phyloP scores from a whole-genome alignment of 208 protist genomes.

The Leishmania turanica region DNA sequence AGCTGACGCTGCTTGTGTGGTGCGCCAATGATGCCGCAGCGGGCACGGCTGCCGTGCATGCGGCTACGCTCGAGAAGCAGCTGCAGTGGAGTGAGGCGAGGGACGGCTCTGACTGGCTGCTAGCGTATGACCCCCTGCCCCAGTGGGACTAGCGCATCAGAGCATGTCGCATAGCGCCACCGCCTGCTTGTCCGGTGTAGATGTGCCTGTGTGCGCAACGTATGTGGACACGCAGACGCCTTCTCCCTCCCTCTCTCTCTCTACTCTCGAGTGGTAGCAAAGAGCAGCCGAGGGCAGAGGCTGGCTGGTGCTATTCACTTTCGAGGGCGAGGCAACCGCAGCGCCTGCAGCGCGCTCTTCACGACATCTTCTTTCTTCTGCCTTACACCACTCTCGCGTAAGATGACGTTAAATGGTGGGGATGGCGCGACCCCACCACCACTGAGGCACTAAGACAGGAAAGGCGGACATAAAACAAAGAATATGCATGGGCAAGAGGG shows the following conservation, averaged over 20 bases:
- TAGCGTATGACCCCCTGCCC: slow-evolving; percentile 34
- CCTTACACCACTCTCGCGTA: neutral
- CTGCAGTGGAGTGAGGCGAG: slow-evolving; percentile 35
- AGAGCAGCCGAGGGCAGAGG: too few species aligned
- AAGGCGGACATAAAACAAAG: neutral
- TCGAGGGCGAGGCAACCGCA: neutral
- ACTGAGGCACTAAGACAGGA: neutral
- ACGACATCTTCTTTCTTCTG: neutral
- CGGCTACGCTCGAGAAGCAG: slow-evolving; percentile 22
- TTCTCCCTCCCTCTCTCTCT: neutral
- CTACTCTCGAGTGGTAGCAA: neutral
- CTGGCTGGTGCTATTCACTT: neutral
- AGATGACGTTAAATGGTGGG: neutral
- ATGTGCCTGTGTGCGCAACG: neutral
- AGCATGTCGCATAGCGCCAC: neutral
- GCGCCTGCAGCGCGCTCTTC: neutral
- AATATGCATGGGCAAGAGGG: neutral
- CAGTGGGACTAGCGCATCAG: slow-evolving; percentile 33
- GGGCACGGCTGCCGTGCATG: slow-evolving; percentile 11
- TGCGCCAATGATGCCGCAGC: slow-evolving; percentile 19
- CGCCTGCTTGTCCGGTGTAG: neutral
- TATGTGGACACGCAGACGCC: neutral
- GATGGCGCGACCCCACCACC: neutral
- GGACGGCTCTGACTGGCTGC: slow-evolving; percentile 27
- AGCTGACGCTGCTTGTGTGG: slow-evolving; percentile 41